These are phyloP conservation scores for Gautieria morchelliformis DNA, from an alignment of 768 basidiomycete species.

Conservation along the genomic window DNA sequence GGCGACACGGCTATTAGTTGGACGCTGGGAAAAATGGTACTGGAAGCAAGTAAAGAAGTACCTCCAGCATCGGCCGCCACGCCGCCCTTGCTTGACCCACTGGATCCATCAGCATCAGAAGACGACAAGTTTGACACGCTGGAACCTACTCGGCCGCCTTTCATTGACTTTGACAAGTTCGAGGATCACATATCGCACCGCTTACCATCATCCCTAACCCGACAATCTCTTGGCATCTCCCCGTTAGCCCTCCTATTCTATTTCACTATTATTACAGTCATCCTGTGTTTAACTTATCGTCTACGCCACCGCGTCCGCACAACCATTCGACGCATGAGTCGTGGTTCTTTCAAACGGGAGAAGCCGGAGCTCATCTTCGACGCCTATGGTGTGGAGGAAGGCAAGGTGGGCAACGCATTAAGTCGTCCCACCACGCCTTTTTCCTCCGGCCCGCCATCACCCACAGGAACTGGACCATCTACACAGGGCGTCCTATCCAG, in stretches of 20 bases:
- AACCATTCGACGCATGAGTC: slow-evolving; percentile 34
- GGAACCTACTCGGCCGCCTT: slow-evolving; percentile 54
- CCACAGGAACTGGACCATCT: neutral
- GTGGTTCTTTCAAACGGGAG: slow-evolving; percentile 27
- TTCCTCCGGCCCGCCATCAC: slow-evolving; percentile 2
- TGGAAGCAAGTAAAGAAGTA: slow-evolving; percentile 89
- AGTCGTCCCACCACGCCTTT: neutral
- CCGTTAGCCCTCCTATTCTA: slow-evolving; percentile 55
- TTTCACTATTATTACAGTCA: slow-evolving; percentile 30
- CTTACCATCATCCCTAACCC: slow-evolving; percentile 51
- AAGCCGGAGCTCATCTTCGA: slow-evolving; percentile 4
- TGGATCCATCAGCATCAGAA: slow-evolving; percentile 49
- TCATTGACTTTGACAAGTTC: slow-evolving; percentile 46
- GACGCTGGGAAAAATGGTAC: slow-evolving; percentile 98
- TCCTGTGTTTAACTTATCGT: slow-evolving; percentile 40
- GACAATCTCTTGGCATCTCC: slow-evolving; percentile 64
- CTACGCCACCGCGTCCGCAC: slow-evolving; percentile 47
- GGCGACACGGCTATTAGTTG: slow-evolving; percentile 91
- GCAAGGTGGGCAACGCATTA: neutral
- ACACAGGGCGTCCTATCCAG: neutral
- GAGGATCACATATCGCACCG: slow-evolving; percentile 61
- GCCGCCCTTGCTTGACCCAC: slow-evolving; percentile 61
- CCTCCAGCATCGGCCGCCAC: slow-evolving; percentile 34
- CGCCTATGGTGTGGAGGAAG: slow-evolving; percentile 5
- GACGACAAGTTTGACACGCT: slow-evolving; percentile 38